Percentiles rank a stretch among this genome's conserved stretches.
These are phyloP conservation scores for Platanthera guangdongensis DNA, from an alignment of 106 monocot species.

Conservation along the genomic window DNA sequence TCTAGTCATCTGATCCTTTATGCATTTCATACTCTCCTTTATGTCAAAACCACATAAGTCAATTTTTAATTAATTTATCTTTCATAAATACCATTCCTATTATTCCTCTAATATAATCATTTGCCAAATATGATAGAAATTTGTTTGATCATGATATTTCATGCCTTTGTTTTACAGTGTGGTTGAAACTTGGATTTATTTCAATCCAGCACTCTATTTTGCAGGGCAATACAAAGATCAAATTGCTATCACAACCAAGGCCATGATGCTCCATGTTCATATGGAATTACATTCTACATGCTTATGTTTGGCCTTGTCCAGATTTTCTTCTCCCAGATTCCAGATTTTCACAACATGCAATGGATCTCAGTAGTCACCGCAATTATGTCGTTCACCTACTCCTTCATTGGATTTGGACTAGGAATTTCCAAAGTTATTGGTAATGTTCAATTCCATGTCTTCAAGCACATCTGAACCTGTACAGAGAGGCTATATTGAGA, in stretches of 20 bases:
- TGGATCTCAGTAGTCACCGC: constrained; percentile 79
- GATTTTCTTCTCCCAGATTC: constrained; percentile 60
- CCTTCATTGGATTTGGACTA: constrained; percentile 62
- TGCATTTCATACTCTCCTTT: no score
- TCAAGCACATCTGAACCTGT: neutral
- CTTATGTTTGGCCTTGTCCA: constrained; percentile 66
- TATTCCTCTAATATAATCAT: no score
- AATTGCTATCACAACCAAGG: constrained; percentile 67
- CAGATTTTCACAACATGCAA: constrained; percentile 74
- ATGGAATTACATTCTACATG: constrained; percentile 32
- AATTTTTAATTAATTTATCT: no score
- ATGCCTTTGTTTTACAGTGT: neutral
- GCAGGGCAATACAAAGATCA: constrained; percentile 58
- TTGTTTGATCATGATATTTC: neutral
- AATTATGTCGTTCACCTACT: constrained; percentile 78
- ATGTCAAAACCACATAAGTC: no score
- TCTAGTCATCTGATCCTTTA: no score
- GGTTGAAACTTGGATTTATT: neutral
- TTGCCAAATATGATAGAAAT: no score
- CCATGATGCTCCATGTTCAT: constrained; percentile 33
- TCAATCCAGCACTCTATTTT: neutral
- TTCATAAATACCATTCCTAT: no score
- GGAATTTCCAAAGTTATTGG: constrained; percentile 82
- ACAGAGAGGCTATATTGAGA: neutral
- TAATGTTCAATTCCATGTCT: constrained; percentile 8